Evolutionary conservation across 352 stramenopile species (phyloP), one percentile per base, ranked within the genome.

Genomic region (Globisporangium alternatum): DNA sequence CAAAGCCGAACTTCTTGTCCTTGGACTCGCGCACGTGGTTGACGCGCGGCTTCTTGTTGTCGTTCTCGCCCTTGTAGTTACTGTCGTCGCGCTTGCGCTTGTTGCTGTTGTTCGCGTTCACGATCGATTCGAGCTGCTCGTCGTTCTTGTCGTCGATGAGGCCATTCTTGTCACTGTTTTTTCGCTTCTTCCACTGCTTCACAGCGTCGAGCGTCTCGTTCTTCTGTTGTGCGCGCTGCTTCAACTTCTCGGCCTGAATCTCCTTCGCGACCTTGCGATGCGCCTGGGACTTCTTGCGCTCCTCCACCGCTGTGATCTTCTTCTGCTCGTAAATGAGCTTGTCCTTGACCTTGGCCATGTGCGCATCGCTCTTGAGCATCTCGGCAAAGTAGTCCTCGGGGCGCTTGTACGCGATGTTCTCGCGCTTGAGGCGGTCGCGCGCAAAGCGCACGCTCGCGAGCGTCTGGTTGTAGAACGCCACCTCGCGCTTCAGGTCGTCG

Each of bases 241-340:
- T 92, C 45, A 78, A 66, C 76, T 95, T 95, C 64, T 93, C 83
- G 12, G 84, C 81, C 75, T 95, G 86, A 30, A 85, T 56, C 70
- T 98, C 92, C 79, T 99, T 99, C 51, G 95, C 90, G 65, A 98
- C 97, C 70, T 98, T 91, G 45, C 97, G 96, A 70, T 99, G 93
- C 56, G 98, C 94, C 72, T 98, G 95, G 55, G 97, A 97, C 66
- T 97, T 96, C 82, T 99, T 99, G 28, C 97, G 92, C 66, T 98
- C 91, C 69, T 98, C 91, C 45, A 99, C 97, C 22, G 97, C 97
- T 51, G 98, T 90, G 68, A 99, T 99, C 83, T 99, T 99, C 83
- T 99, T 98, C 75, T 98, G 95, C 77, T 99, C 97, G 74, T 99
- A 99, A 57, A 99, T 98, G 56, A 99, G 88, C 74, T 98, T 97